phyloP scores from a whole-genome alignment of 345 rosid species.

The Kandelia obovata region DNA sequence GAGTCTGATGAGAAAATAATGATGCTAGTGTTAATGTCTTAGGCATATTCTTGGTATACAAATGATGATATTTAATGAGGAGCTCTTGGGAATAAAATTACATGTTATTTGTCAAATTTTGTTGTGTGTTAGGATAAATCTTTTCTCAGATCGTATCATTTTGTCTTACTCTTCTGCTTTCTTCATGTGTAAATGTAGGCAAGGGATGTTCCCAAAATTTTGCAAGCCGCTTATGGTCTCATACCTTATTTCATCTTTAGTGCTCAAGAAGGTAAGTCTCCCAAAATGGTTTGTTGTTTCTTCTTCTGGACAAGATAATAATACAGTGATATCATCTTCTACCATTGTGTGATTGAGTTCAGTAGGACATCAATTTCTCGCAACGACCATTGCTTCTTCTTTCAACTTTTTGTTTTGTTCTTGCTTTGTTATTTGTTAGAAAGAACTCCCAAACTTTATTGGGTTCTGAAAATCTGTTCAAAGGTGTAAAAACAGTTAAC shows the following conservation, averaged over 20 bases:
- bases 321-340: not conserved
- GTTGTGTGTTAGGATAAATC: not conserved
- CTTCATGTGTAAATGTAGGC: conserved; percentile 51
- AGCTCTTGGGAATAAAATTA: not conserved
- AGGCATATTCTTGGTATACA: not conserved
- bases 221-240: conserved; percentile 73
- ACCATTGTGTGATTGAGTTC: too few relatives aligned
- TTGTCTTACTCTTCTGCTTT: conserved; percentile 2
- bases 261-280: conserved; percentile 74
- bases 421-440: too few relatives aligned
- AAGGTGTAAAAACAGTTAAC: too few relatives aligned
- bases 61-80: not conserved
- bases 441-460: too few relatives aligned
- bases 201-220: conserved; percentile 78
- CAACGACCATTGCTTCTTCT: too few relatives aligned
- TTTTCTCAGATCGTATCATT: not conserved
- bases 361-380: too few relatives aligned
- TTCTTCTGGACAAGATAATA: not conserved
- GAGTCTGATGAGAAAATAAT: too few relatives aligned
- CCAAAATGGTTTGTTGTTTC: not conserved
- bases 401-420: too few relatives aligned
- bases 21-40: too few relatives aligned
- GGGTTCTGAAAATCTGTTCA: too few relatives aligned
- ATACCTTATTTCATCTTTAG: conserved; percentile 87
- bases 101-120: not conserved